Base-by-base conservation (phyloP, 257 asterid species). In the Pogostemon cablin region DNA sequence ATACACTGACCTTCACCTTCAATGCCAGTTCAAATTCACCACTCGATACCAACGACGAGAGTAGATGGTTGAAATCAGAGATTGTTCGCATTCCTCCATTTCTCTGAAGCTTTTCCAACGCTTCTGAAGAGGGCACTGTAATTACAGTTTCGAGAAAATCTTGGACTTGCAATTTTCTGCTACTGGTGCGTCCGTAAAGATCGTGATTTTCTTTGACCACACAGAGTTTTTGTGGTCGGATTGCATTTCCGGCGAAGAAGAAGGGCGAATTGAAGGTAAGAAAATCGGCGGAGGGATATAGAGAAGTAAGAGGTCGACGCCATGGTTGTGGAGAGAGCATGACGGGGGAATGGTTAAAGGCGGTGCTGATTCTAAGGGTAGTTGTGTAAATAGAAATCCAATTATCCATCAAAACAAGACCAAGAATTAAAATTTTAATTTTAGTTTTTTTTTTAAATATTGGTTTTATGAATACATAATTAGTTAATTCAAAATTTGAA, bases 1-100 rank as follows among this genome's bases (percentile, higher is more conserved):
- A 61, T 60, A 80, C 67, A 58, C 37, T 57, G 73, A 82, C 75
- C 38, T 79, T 75, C 62, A 85, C 78, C 75, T 73, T 85, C 71
- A 78, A 42, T 9, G 90, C 86, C 71, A 77, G n/a, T 42, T 86
- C 86, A 47, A 83, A 77, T 73, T 89, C 89, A 70, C 82, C 84
- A 37, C 75, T 81, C 3, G 77, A 50, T 48, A 86, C 72, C 46
- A 89, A 68, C 55, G 80, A 77, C 67, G 49, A 41, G 1, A 88
- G 84, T 15, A 79, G 71, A 60, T 50, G 58, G 65, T 86, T 81
- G 78, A 89, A 75, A 7, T 74, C 75, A 2, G 81, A 57, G 44
- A 77, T 77, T 74, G 82, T 71, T 5, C 6, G 79, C 57, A 83
- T 71, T 40, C 67, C 83, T 39, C 78, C 83, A 59, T 76, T 68